These are phyloP conservation scores for Apostasia shenzhenica DNA, from an alignment of 106 monocot species.

Conservation along the genomic window DNA sequence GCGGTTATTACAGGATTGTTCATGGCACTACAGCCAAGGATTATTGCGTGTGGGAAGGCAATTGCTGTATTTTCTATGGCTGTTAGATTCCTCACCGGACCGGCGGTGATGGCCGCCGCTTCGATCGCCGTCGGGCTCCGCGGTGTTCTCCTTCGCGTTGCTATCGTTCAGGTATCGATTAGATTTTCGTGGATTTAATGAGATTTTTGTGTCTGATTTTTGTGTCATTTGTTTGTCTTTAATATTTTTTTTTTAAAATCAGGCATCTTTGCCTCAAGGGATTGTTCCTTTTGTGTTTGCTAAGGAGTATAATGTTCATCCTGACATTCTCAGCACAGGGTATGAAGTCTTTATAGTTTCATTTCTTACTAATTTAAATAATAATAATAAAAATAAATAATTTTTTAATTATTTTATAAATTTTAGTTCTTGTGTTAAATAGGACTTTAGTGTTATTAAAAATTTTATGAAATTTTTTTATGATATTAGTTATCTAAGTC, in stretches of 20 bases:
- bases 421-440: no score
- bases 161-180: slow-evolving; percentile 19
- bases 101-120: slow-evolving; percentile 23
- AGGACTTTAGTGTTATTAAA: no score
- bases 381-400: no score
- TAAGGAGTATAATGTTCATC: slow-evolving; percentile 26
- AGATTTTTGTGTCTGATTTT: not conserved
- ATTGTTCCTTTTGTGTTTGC: slow-evolving; percentile 30
- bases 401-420: no score
- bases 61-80: slow-evolving; percentile 22
- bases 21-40: slow-evolving; percentile 28
- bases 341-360: not conserved
- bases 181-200: not conserved
- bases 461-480: no score
- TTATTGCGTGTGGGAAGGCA: slow-evolving; percentile 20
- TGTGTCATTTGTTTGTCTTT: not conserved
- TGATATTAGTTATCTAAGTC: no score
- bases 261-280: slow-evolving; percentile 24
- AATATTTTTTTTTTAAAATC: not conserved
- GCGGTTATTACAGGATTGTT: slow-evolving; percentile 14
- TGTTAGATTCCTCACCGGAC: slow-evolving; percentile 19
- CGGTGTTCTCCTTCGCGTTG: slow-evolving; percentile 19
- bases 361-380: no score
- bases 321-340: slow-evolving; percentile 30
- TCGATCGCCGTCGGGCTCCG: slow-evolving; percentile 17